Evolutionary conservation across 305 asterid genomes (phyloP).

Genomic region (Rubia peregrina): DNA sequence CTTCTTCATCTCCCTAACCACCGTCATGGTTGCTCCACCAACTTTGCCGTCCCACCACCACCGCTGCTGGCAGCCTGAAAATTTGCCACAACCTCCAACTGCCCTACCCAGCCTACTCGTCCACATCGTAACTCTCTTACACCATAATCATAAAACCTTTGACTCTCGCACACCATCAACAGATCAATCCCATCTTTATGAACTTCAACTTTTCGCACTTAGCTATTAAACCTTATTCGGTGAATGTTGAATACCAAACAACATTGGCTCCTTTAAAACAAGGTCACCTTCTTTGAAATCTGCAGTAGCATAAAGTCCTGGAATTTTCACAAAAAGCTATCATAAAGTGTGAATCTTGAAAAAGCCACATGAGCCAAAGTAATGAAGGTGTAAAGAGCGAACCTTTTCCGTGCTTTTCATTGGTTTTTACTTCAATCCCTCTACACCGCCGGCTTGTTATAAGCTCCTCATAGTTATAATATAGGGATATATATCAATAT

Average conservation of each 20-base stretch:
- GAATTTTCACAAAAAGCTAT: constrained; percentile 7
- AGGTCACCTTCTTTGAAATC: constrained; percentile 60
- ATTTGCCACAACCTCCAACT: too few relatives aligned
- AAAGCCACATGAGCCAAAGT: neutral
- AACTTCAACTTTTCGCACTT: neutral
- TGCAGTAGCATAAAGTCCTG: constrained; percentile 62
- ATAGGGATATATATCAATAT: too few relatives aligned
- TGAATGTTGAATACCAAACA: constrained; percentile 82
- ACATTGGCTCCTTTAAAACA: constrained; percentile 75
- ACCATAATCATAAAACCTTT: too few relatives aligned
- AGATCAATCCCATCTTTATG: neutral
- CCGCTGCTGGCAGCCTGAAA: too few relatives aligned
- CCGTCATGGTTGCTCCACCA: too few relatives aligned
- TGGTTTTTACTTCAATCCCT: constrained; percentile 45
- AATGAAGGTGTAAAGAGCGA: neutral
- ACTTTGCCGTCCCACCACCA: too few relatives aligned
- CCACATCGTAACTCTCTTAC: too few relatives aligned
- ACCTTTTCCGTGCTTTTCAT: constrained; percentile 66
- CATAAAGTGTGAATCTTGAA: neutral
- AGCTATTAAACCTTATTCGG: constrained; percentile 57
- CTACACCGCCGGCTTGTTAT: constrained; percentile 37
- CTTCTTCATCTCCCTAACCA: too few relatives aligned
- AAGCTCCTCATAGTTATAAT: constrained; percentile 55
- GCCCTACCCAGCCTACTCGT: too few relatives aligned
- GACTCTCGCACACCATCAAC: too few relatives aligned